Evolutionary conservation across 1,139 yeast genomes (phyloP), one percentile per base, ranked within the genome.

Genomic region (Yamadazyma atlantica): DNA sequence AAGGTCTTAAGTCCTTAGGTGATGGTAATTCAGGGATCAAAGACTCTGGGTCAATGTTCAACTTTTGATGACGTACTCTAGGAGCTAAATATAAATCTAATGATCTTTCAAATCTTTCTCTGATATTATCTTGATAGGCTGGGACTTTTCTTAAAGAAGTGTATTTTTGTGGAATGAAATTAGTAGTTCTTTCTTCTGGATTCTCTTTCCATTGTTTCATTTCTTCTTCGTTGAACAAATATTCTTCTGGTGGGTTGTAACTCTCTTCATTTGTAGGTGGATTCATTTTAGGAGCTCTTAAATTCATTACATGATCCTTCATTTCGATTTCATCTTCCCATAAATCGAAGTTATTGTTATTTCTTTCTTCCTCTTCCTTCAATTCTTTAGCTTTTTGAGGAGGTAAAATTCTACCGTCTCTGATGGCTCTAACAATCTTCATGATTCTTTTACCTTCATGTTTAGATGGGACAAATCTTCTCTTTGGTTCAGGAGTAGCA

Each of bases 201-300:
- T 84, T 94, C 37, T 76, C 76, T 48, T 80, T 77, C 92, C 95
- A 87, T 50, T 75, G 71, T 47, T 81, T 74, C 46, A 68, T 69
- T 58, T 92, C 98, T 55, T 89, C 92, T 38, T 80, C 85, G 11
- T 80, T 82, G 44, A 87, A 68, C 50, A 92, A 64, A 56, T 92
- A 92, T 67, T 92, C 99, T 57, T 78, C 96, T 11, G 99, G 99
- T 32, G 99, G 99, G 57, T 92, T 92, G 63, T 92, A 92, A 52
- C 95, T 83, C 65, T 92, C 97, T 51, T 90, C 98, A 57, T 94
- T 82, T 1, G 97, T 88, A 44, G 99, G 99, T 32, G 97, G 97
- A 14, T 96, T 81, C 54, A 89, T 56, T 61, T 92, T 92, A 28
- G 99, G 98, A 15, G 98, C 98, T 57, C 96, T 80, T 50, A 90